These are phyloP conservation scores for Pleurotus salmoneostramineus DNA, from an alignment of 768 basidiomycete species.

Conservation along the genomic window DNA sequence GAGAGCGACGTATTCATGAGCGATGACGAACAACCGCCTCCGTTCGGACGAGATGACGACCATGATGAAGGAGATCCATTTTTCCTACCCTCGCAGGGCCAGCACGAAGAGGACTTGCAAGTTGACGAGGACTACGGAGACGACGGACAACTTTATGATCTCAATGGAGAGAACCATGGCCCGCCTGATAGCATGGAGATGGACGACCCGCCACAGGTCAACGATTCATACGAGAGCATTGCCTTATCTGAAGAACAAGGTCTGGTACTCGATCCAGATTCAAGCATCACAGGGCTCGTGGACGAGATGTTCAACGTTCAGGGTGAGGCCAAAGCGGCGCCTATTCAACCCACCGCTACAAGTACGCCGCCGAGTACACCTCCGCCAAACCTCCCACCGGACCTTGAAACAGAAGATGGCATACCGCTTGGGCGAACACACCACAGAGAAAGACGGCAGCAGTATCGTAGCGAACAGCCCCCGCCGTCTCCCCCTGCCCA, in stretches of 20 bases:
- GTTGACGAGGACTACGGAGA: conserved; percentile 4
- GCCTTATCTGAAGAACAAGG: conserved; percentile 35
- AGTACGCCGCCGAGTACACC: conserved; percentile 30
- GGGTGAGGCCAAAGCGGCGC: conserved; percentile 13
- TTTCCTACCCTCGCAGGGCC: neutral
- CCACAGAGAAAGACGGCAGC: conserved; percentile 42
- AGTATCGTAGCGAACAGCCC: neutral
- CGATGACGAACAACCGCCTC: conserved; percentile 13
- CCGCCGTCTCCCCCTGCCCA: neutral
- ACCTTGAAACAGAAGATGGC: conserved; percentile 61
- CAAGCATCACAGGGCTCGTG: conserved; percentile 68
- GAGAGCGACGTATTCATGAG: conserved; percentile 22
- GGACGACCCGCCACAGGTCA: conserved; percentile 29
- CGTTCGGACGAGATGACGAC: conserved; percentile 7
- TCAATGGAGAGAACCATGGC: conserved; percentile 21
- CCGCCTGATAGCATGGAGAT: conserved; percentile 39
- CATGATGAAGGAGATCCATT: conserved; percentile 21
- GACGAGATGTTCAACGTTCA: conserved; percentile 57
- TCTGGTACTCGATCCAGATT: conserved; percentile 40
- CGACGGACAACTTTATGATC: neutral
- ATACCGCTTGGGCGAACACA: conserved; percentile 62
- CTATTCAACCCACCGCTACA: neutral
- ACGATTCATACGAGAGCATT: conserved; percentile 38
- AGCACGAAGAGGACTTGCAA: neutral
- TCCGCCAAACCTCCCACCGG: conserved; percentile 46